These are phyloP conservation scores for Phytophthora hybrid DNA, from an alignment of 352 stramenopile genomes.

Conservation along the genomic window DNA sequence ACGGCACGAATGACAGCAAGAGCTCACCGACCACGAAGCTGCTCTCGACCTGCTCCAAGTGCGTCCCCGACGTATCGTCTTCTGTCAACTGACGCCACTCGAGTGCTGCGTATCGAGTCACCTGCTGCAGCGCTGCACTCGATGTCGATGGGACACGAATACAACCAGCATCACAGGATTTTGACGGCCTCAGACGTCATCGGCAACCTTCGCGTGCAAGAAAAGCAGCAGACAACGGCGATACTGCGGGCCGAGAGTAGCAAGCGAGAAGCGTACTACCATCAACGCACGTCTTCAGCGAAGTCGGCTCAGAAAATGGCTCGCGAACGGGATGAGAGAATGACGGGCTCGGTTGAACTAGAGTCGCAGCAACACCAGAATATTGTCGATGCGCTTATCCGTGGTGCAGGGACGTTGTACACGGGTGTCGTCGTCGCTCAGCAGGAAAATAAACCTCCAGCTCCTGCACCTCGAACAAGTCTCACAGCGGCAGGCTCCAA, in stretches of 20 bases:
- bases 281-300: slow-evolving; percentile 10
- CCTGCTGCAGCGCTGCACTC: slow-evolving; percentile 26
- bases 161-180: slow-evolving; percentile 24
- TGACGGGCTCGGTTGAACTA: slow-evolving; percentile 17
- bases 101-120: slow-evolving; percentile 63
- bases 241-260: slow-evolving; percentile 36
- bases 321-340: slow-evolving; percentile 11
- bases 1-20: slow-evolving; percentile 7
- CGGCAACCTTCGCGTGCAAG: slow-evolving; percentile 37
- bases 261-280: slow-evolving; percentile 33
- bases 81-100: slow-evolving; percentile 57
- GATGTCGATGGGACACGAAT: slow-evolving; percentile 15
- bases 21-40: slow-evolving; percentile 22
- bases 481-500: slow-evolving; percentile 14
- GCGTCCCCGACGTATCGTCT: slow-evolving; percentile 51
- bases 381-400: slow-evolving; percentile 40
- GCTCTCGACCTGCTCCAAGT: slow-evolving; percentile 7
- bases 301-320: slow-evolving; percentile 10
- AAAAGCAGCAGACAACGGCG: slow-evolving; percentile 37
- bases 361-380: slow-evolving; percentile 30
- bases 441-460: slow-evolving; percentile 14
- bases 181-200: slow-evolving; percentile 35
- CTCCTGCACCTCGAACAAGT: slow-evolving; percentile 5
- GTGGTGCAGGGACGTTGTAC: slow-evolving; percentile 40
- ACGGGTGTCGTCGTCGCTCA: slow-evolving; percentile 34